phyloP scores from a whole-genome alignment of 305 asterid genomes.

The Fraxinus xanthoxyloides region DNA sequence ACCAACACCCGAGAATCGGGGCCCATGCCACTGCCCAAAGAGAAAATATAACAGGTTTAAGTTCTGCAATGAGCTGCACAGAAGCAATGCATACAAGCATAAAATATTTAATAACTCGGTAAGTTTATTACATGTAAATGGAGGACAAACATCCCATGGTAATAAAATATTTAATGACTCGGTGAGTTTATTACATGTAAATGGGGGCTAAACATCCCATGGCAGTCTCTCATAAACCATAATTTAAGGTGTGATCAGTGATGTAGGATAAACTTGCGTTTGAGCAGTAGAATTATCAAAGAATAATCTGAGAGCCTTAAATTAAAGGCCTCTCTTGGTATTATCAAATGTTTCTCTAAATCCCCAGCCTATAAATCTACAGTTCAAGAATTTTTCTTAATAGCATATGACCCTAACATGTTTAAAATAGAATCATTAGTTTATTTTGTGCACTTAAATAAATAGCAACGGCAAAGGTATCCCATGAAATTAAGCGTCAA shows the following conservation, averaged over 20 bases:
- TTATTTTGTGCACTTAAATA: not conserved
- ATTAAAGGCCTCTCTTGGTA: not conserved
- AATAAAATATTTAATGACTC: not conserved
- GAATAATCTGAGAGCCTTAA: not conserved
- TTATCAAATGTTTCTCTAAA: not conserved
- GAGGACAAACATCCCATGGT: too few species aligned
- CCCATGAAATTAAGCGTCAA: not conserved
- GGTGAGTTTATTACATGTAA: not conserved
- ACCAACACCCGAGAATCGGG: constrained; percentile 98
- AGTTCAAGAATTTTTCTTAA: not conserved
- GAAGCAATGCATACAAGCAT: not conserved
- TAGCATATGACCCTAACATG: not conserved
- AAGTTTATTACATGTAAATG: too few species aligned
- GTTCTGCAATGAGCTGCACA: not conserved
- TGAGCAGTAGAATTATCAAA: not conserved
- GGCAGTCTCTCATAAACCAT: not conserved
- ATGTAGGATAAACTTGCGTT: not conserved
- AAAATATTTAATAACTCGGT: not conserved
- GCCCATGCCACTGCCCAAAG: constrained; percentile 90
- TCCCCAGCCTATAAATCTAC: not conserved
- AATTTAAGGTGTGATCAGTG: not conserved
- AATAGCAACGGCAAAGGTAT: not conserved
- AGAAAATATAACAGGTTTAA: constrained; percentile 13
- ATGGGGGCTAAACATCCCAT: not conserved
- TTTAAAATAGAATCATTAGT: not conserved